phyloP scores from a whole-genome alignment of 306 rosid species.

The Acacia acuminata region DNA sequence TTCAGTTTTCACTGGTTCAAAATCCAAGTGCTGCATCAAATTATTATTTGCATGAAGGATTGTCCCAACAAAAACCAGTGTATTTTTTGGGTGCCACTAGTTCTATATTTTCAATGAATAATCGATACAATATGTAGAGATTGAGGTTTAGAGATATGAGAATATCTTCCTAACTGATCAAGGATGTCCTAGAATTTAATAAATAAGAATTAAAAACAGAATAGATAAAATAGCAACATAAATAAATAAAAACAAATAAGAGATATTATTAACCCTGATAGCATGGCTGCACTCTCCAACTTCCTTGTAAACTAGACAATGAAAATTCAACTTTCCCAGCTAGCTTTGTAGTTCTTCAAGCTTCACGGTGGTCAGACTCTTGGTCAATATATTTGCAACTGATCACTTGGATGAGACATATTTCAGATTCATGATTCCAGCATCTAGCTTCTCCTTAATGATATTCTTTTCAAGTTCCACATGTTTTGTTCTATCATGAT shows the following conservation, averaged over 20 bases:
- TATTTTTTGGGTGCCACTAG: neutral
- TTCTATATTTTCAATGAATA: neutral
- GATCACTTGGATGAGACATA: neutral
- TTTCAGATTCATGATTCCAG: neutral
- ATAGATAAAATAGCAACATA: neutral
- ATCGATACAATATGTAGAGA: too few species aligned
- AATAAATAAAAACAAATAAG: neutral
- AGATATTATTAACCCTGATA: neutral
- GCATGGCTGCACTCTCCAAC: neutral
- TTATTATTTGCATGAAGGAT: constrained; percentile 28
- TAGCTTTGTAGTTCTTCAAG: neutral
- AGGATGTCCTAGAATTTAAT: neutral
- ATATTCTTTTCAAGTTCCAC: neutral
- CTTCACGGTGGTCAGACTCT: neutral
- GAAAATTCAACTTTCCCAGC: neutral
- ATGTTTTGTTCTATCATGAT: neutral
- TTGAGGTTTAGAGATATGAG: neutral
- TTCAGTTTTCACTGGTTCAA: constrained; percentile 62
- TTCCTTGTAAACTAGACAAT: neutral
- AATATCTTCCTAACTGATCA: neutral
- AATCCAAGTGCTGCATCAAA: constrained; percentile 88
- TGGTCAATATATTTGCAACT: neutral
- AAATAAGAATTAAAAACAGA: neutral
- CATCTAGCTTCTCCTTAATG: neutral
- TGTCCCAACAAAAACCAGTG: neutral